A percentile compares a stretch with the other conserved stretches of the same genome.
Conservation (phyloP, 345 rosid species). For the Arabidopsis thaliana region DNA sequence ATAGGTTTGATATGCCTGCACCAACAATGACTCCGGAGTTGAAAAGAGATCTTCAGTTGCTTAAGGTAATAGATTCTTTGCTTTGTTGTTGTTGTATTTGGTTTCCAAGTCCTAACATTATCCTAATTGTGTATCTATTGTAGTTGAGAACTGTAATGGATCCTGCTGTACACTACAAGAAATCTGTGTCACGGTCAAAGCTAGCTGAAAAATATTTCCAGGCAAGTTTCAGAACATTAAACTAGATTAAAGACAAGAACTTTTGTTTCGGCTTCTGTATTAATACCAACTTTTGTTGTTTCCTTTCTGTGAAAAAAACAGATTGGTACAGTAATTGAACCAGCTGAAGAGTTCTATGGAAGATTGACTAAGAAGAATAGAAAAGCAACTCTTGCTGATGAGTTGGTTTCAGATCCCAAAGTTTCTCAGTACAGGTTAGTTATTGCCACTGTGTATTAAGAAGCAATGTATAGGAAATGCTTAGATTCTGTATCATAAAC, state of each 20-base stretch:
- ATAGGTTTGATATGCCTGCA: slow-evolving; percentile 97
- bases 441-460: neutral
- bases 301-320: slow-evolving; percentile 40
- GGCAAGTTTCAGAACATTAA: slow-evolving; percentile 48
- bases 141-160: slow-evolving; percentile 82
- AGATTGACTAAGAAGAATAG: slow-evolving; percentile 89
- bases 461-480: neutral
- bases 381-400: slow-evolving; percentile 79
- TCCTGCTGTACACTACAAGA: slow-evolving; percentile 90
- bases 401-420: slow-evolving; percentile 67
- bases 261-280: slow-evolving; percentile 6
- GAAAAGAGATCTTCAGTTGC: slow-evolving; percentile 86
- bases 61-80: slow-evolving; percentile 60
- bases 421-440: slow-evolving; percentile 68
- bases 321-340: slow-evolving; percentile 86
- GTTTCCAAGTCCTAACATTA: slow-evolving; percentile 6
- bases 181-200: slow-evolving; percentile 62
- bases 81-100: neutral
- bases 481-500: neutral
- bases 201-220: slow-evolving; percentile 82
- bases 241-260: neutral
- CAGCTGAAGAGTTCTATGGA: slow-evolving; percentile 62
- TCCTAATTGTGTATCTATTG: slow-evolving; percentile 25
- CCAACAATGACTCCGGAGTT: slow-evolving; percentile 81
- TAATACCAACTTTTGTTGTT: slow-evolving; percentile 4